These are phyloP conservation scores for Esteya vermicola DNA, from an alignment of 2,329 filamentous ascomycete species.

Conservation along the genomic window DNA sequence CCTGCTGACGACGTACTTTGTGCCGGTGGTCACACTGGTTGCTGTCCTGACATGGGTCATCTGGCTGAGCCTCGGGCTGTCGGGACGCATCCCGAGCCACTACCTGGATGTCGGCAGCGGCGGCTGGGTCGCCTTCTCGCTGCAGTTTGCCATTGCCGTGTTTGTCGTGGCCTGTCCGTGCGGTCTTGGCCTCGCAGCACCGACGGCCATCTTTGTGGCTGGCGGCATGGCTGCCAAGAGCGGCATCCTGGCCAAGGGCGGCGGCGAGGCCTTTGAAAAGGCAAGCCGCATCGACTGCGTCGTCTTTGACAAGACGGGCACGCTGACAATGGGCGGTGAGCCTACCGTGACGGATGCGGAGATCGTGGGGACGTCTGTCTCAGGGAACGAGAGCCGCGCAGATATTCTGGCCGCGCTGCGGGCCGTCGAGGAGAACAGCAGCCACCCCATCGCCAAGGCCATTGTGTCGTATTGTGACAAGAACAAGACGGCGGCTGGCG, in stretches of 20 bases:
- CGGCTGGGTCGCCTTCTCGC: slow-evolving; percentile 59
- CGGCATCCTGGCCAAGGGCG: slow-evolving; percentile 71
- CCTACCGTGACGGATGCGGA: slow-evolving; percentile 49
- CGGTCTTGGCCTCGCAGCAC: slow-evolving; percentile 70
- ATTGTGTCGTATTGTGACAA: slow-evolving; percentile 46
- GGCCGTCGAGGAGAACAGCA: slow-evolving; percentile 55
- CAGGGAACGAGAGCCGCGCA: slow-evolving; percentile 11
- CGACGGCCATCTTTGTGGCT: slow-evolving; percentile 74
- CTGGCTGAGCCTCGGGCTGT: slow-evolving; percentile 53
- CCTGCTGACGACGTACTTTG: slow-evolving; percentile 60
- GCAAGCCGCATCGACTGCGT: slow-evolving; percentile 65
- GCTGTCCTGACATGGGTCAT: slow-evolving; percentile 58
- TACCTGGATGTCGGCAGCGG: slow-evolving; percentile 47
- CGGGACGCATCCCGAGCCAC: slow-evolving; percentile 38
- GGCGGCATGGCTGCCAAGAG: slow-evolving; percentile 65
- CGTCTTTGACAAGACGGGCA: slow-evolving; percentile 83
- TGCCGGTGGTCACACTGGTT: slow-evolving; percentile 55
- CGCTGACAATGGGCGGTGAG: slow-evolving; percentile 59
- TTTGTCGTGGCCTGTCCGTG: slow-evolving; percentile 82
- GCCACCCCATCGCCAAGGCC: slow-evolving; percentile 61
- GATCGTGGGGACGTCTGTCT: too few species aligned
- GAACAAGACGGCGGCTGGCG: neutral
- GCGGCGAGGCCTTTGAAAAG: slow-evolving; percentile 75
- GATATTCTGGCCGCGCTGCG: slow-evolving; percentile 39
- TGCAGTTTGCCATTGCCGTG: slow-evolving; percentile 73